These are phyloP conservation scores for Lecanicillium sp. DNA, from an alignment of 2,329 filamentous ascomycete species.

Conservation along the genomic window DNA sequence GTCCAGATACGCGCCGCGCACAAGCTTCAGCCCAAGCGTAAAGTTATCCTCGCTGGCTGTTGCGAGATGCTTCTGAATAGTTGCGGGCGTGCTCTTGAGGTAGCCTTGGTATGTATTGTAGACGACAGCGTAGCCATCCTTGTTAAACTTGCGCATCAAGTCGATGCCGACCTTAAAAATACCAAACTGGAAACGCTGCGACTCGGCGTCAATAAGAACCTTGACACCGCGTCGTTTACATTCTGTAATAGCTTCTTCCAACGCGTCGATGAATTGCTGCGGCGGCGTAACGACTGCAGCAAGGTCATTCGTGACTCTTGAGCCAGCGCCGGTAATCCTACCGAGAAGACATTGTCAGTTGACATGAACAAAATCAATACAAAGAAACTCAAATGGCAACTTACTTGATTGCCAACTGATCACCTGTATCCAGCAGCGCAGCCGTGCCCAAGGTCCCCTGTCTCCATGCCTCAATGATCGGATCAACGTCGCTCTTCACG, in stretches of 20 bases:
- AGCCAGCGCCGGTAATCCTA: slow-evolving; percentile 35
- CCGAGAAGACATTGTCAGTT: neutral
- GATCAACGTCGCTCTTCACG: slow-evolving; percentile 15
- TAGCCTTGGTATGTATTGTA: slow-evolving; percentile 51
- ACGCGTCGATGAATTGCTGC: slow-evolving; percentile 31
- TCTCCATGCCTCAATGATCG: slow-evolving; percentile 29
- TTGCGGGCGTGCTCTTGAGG: slow-evolving; percentile 35
- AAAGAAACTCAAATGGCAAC: slow-evolving; percentile 3
- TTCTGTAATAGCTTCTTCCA: slow-evolving; percentile 29
- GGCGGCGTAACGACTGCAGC: slow-evolving; percentile 24
- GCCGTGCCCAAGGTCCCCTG: slow-evolving; percentile 22
- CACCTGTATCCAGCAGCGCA: slow-evolving; percentile 22
- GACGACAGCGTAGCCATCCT: slow-evolving; percentile 23
- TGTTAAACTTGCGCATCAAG: slow-evolving; percentile 31
- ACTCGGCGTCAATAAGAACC: slow-evolving; percentile 39
- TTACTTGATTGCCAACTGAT: slow-evolving; percentile 30
- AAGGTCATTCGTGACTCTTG: slow-evolving; percentile 28
- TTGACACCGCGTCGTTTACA: slow-evolving; percentile 29
- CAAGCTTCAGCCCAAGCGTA: slow-evolving; percentile 47
- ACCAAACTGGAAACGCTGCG: slow-evolving; percentile 33
- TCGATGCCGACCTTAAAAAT: slow-evolving; percentile 24
- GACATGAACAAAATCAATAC: no score
- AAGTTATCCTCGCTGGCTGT: slow-evolving; percentile 36
- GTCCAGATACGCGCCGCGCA: slow-evolving; percentile 46
- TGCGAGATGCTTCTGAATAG: slow-evolving; percentile 35